Percentiles rank a stretch among this genome's conserved stretches.
Evolutionary conservation across 2,329 filamentous ascomycete genomes (phyloP).

Genomic region (Penicillium brasilianum): DNA sequence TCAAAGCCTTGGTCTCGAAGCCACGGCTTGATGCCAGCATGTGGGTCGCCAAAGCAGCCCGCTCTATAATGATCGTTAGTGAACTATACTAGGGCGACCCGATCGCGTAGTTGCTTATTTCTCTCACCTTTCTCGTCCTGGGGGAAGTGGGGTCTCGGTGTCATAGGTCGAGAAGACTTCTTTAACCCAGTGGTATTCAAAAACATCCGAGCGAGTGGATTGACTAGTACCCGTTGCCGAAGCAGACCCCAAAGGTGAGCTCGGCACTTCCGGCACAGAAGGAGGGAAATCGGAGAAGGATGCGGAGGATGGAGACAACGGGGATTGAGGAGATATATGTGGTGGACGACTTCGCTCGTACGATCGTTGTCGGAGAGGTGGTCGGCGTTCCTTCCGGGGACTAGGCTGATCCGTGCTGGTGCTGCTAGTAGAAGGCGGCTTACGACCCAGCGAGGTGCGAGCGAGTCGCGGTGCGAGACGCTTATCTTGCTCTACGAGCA

Average conservation of each 20-base stretch:
- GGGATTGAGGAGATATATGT: constrained; percentile 33
- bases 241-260: constrained; percentile 40
- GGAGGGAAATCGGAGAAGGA: constrained; percentile 39
- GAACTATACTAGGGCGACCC: neutral
- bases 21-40: constrained; percentile 34
- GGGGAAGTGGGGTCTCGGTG: constrained; percentile 38
- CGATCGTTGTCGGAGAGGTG: constrained; percentile 38
- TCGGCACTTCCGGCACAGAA: constrained; percentile 38
- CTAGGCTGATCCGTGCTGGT: constrained; percentile 35
- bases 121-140: constrained; percentile 39
- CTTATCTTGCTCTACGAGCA: constrained; percentile 39
- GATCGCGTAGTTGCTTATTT: neutral
- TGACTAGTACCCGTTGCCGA: constrained; percentile 34
- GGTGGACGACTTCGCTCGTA: constrained; percentile 42
- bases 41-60: constrained; percentile 41
- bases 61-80: constrained; percentile 34
- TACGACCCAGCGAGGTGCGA: constrained; percentile 32
- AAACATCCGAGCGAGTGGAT: constrained; percentile 35
- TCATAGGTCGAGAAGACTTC: constrained; percentile 42
- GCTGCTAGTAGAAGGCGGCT: constrained; percentile 33
- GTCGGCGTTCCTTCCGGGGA: constrained; percentile 33
- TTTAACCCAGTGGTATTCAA: constrained; percentile 50
- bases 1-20: constrained; percentile 44
- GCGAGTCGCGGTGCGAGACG: constrained; percentile 35
- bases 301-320: constrained; percentile 36